These are phyloP conservation scores for Vickermania ingenoplastis DNA, from an alignment of 208 protist species.

Conservation along the genomic window DNA sequence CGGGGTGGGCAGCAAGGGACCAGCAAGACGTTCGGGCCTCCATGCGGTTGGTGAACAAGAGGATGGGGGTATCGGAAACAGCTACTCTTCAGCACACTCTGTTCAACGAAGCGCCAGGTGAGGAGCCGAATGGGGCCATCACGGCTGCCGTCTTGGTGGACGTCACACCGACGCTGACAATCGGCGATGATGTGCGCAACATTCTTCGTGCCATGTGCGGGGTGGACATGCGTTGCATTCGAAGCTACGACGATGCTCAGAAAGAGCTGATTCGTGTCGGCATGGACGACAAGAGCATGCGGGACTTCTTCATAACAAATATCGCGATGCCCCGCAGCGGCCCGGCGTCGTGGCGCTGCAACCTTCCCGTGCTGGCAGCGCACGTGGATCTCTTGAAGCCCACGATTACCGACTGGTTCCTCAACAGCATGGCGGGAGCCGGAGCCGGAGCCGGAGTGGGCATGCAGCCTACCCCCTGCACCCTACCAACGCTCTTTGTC, in stretches of 20 bases:
- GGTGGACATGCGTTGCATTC: slow-evolving; percentile 34
- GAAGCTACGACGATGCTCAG: slow-evolving; percentile 33
- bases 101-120: slow-evolving; percentile 15
- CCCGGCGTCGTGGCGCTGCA: slow-evolving; percentile 33
- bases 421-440: background rate
- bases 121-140: slow-evolving; percentile 10
- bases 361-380: slow-evolving; percentile 35
- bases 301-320: slow-evolving; percentile 74
- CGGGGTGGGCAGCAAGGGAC: slow-evolving; percentile 11
- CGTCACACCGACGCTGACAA: slow-evolving; percentile 36
- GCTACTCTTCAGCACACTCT: slow-evolving; percentile 34
- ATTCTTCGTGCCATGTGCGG: slow-evolving; percentile 41
- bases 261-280: slow-evolving; percentile 48
- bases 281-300: slow-evolving; percentile 48
- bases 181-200: slow-evolving; percentile 3
- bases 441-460: too few species aligned
- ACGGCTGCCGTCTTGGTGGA: slow-evolving; percentile 71
- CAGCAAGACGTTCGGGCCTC: slow-evolving; percentile 11
- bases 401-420: slow-evolving; percentile 43
- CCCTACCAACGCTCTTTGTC: slow-evolving; percentile 72
- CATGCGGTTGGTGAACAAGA: slow-evolving; percentile 58
- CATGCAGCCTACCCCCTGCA: slow-evolving; percentile 28
- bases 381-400: slow-evolving; percentile 38
- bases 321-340: slow-evolving; percentile 22
- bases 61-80: slow-evolving; percentile 31